Percentiles rank a stretch among this genome's conserved stretches.
phyloP scores from a whole-genome alignment of 129 eudicot species.

The Artemisia annua region DNA sequence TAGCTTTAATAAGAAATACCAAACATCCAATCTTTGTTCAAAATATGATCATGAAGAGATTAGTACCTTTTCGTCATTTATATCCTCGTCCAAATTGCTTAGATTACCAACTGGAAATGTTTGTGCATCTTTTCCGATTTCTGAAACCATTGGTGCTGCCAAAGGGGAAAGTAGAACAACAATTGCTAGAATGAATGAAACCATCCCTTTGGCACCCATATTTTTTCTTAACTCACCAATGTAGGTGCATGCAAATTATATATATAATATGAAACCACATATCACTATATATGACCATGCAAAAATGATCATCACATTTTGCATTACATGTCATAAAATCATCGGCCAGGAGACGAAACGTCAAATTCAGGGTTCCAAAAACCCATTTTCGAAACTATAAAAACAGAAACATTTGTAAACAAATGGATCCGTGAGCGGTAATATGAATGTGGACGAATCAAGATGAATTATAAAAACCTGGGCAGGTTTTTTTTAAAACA shows the following conservation, averaged over 20 bases:
- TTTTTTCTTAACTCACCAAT: slow-evolving; percentile 45
- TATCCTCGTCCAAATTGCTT: slow-evolving; percentile 36
- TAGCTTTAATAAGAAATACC: background rate
- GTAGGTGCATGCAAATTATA: slow-evolving; percentile 11
- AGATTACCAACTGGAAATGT: slow-evolving; percentile 34
- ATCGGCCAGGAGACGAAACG: background rate
- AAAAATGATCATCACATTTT: background rate
- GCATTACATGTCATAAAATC: background rate
- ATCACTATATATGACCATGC: slow-evolving; percentile 7
- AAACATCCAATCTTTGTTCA: slow-evolving; percentile 2
- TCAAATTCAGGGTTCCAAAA: background rate
- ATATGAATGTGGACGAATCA: background rate
- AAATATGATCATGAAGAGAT: slow-evolving; percentile 19
- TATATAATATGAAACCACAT: slow-evolving; percentile 18
- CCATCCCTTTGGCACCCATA: slow-evolving; percentile 41
- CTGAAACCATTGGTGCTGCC: slow-evolving; percentile 39
- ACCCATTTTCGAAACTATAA: no score
- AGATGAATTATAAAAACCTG: no score
- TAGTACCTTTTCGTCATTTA: slow-evolving; percentile 58
- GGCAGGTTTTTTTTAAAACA: no score
- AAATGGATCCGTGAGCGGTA: background rate
- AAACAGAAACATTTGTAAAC: background rate
- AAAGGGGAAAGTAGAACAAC: slow-evolving; percentile 47
- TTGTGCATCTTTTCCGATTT: slow-evolving; percentile 27
- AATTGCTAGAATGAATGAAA: slow-evolving; percentile 35